Conservation (phyloP, 2,329 filamentous ascomycete species). For the Paracamarosporium sp. region DNA sequence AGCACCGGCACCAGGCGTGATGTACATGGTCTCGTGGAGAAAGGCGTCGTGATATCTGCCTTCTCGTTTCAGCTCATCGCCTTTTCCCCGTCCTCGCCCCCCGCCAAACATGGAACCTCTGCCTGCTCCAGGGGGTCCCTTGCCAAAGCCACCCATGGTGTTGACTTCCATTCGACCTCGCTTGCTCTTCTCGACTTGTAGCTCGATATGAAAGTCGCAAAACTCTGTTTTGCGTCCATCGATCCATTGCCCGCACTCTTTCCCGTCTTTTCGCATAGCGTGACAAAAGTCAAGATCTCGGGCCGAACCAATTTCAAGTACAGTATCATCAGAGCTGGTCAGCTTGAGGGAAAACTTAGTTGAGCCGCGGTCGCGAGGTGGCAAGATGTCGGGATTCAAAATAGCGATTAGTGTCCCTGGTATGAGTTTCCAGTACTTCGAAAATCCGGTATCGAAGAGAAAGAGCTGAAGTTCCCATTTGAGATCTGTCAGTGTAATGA, state of each 20-base stretch:
- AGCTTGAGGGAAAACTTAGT: conserved; percentile 87
- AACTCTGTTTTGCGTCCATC: conserved; percentile 87
- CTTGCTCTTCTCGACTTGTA: conserved; percentile 75
- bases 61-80: conserved; percentile 37
- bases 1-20: conserved; percentile 52
- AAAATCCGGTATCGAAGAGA: conserved; percentile 89
- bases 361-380: conserved; percentile 79
- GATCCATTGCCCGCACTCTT: conserved; percentile 82
- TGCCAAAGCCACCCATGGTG: conserved; percentile 62
- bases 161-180: conserved; percentile 80
- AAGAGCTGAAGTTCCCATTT: conserved; percentile 92
- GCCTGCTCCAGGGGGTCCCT: conserved; percentile 31
- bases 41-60: conserved; percentile 62
- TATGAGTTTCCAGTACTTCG: conserved; percentile 91
- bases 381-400: conserved; percentile 89
- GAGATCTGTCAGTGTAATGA: conserved; percentile 84
- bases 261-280: conserved; percentile 81
- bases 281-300: conserved; percentile 91
- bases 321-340: conserved; percentile 83
- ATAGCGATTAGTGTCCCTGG: conserved; percentile 92
- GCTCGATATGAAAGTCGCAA: conserved; percentile 91
- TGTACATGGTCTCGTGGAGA: conserved; percentile 59
- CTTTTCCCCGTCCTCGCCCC: conserved; percentile 31
- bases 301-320: conserved; percentile 86
- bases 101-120: conserved; percentile 42